Conservation (phyloP, 2,329 filamentous ascomycete genomes). For the Gaeumannomyces sp. region DNA sequence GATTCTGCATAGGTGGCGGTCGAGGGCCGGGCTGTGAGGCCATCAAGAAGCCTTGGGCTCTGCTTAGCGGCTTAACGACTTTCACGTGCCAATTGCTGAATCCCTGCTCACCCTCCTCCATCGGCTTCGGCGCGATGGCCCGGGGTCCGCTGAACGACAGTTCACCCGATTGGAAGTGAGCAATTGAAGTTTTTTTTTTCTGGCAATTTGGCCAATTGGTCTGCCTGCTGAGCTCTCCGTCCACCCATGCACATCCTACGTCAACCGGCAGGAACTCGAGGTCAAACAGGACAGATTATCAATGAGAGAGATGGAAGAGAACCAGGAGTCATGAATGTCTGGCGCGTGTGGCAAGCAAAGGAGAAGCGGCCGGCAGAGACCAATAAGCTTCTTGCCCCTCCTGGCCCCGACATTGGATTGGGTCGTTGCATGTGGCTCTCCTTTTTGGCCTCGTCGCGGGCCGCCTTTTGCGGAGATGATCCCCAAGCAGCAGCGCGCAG, state of each 20-base stretch:
- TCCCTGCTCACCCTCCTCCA: background rate
- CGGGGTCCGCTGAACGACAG: background rate
- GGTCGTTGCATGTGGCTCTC: background rate
- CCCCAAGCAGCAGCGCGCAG: too few species aligned
- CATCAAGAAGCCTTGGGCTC: background rate
- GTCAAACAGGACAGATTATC: background rate
- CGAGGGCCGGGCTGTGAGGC: background rate
- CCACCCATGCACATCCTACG: too few species aligned
- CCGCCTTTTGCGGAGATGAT: too few species aligned
- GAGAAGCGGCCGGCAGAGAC: too few species aligned
- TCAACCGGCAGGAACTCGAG: background rate
- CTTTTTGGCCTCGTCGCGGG: too few species aligned
- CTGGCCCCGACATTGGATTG: background rate
- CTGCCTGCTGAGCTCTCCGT: background rate
- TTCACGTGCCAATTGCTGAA: background rate
- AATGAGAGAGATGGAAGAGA: conserved; percentile 14
- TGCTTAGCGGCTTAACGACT: background rate
- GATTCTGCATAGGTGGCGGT: too few species aligned
- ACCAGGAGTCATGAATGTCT: background rate
- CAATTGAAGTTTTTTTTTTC: background rate
- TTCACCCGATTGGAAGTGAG: background rate
- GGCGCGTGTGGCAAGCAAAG: too few species aligned
- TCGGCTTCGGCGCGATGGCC: background rate
- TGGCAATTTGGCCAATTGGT: background rate
- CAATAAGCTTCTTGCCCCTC: background rate